These are phyloP conservation scores for Puccinia triticina DNA, from an alignment of 1,284 basidiomycete species.

Conservation along the genomic window DNA sequence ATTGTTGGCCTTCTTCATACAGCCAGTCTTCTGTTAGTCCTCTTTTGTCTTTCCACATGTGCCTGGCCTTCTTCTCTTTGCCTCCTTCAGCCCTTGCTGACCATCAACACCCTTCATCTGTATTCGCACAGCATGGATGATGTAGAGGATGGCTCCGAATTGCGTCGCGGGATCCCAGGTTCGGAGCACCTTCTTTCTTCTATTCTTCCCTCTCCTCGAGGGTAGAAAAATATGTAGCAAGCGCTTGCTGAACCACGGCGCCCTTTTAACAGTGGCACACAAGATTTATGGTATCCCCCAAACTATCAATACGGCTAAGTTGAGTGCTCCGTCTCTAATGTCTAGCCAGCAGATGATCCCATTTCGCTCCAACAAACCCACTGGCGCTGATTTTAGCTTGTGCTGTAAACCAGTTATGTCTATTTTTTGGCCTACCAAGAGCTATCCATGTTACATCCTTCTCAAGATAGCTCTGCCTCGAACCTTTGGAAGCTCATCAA, in stretches of 20 bases:
- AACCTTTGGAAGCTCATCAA: constrained; percentile 46
- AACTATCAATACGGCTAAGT: constrained; percentile 93
- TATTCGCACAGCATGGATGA: constrained; percentile 77
- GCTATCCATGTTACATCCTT: constrained; percentile 18
- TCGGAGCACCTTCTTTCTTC: constrained; percentile 39
- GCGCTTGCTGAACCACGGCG: not conserved
- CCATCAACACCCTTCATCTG: not conserved
- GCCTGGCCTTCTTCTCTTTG: not conserved
- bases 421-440: constrained; percentile 50
- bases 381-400: not conserved
- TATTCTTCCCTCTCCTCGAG: not conserved
- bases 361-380: not conserved
- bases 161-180: constrained; percentile 84
- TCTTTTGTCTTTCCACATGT: not conserved
- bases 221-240: too few relatives aligned
- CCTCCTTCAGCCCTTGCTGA: not conserved
- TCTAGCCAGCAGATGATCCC: not conserved
- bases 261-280: constrained; percentile 72
- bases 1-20: constrained; percentile 93
- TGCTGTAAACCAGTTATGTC: constrained; percentile 31
- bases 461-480: not conserved
- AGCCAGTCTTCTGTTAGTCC: constrained; percentile 77
- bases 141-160: constrained; percentile 91
- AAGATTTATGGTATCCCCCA: constrained; percentile 94
- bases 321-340: constrained; percentile 26